phyloP scores from a whole-genome alignment of 257 asterid genomes.

The Parsonsia alboflavescens region DNA sequence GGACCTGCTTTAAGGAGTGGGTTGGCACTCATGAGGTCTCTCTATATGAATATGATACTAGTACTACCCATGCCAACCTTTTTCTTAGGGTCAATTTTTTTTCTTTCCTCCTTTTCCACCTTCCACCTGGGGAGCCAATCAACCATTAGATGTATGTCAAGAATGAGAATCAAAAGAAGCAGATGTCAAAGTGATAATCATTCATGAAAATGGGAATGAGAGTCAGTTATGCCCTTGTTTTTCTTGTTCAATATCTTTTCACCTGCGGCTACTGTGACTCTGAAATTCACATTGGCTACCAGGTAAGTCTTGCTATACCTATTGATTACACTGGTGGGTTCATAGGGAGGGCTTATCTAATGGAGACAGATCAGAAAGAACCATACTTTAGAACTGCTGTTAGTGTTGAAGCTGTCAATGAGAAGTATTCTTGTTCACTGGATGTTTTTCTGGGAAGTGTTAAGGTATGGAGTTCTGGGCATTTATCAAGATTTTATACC shows the following conservation, averaged over 20 bases:
- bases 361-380: slow-evolving; percentile 36
- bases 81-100: not conserved
- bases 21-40: slow-evolving; percentile 6
- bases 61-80: slow-evolving; percentile 6
- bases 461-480: slow-evolving; percentile 82
- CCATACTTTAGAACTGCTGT: slow-evolving; percentile 59
- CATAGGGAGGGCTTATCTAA: slow-evolving; percentile 61
- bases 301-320: slow-evolving; percentile 62
- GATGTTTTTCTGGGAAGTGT: slow-evolving; percentile 68
- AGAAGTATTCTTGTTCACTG: slow-evolving; percentile 55
- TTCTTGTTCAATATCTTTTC: slow-evolving; percentile 18
- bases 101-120: not conserved
- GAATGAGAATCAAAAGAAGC: slow-evolving; percentile 10
- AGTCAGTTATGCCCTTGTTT: not conserved
- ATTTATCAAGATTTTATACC: slow-evolving; percentile 53
- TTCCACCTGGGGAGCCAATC: slow-evolving; percentile 1
- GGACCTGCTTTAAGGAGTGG: slow-evolving; percentile 20
- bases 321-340: slow-evolving; percentile 47
- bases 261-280: slow-evolving; percentile 29
- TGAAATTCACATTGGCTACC: slow-evolving; percentile 44
- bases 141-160: not conserved
- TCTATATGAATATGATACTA: slow-evolving; percentile 4
- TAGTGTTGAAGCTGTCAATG: slow-evolving; percentile 49
- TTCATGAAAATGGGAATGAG: slow-evolving; percentile 10
- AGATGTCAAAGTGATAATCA: not conserved